Base-by-base conservation (phyloP, 371 early-diverging fungal genomes). In the Syncephalastrum sp. region DNA sequence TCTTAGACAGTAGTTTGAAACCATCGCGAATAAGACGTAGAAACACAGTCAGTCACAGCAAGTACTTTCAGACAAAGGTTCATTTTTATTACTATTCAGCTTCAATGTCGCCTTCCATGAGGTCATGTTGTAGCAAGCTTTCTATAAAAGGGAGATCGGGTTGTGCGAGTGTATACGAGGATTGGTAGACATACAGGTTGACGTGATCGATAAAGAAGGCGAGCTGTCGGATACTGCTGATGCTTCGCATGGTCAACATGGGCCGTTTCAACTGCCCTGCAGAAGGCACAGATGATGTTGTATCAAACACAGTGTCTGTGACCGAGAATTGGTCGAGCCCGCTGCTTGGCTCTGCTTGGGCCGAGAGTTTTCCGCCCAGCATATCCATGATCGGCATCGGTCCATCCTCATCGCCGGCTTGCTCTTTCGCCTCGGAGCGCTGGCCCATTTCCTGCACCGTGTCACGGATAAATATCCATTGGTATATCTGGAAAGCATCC, bases 381-480 rank as follows among this genome's bases (percentile, higher is more conserved):
- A 67, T 63, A 44, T 89, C 86, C 69, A 84, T 73, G n/a, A 86
- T 72, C 0, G 87, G 80, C 54, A 67, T 74, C 3, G 83, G 79
- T 27, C 75, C 78, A 45, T 72, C 71, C 5, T 69, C 61, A 47
- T 68, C 61, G 38, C 10, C 38, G 8, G 2, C 10, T 10, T 33
- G 38, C 12, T 12, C 38, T 33, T 10, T 33, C 38, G 38, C 10
- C 12, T 33, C 38, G 2, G 75, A 57, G 8, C 64, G 66, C 44
- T 72, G 65, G 53, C 80, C 74, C 16, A 82, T 13, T 29, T 82
- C 80, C 41, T 89, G 91, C 4, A 90, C 77, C 1, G 91, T 89
- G 53, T 96, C 95, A 2, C 86, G 84, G 53, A 94, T 86, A 62
- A 96, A 96, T 4, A 94, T 90, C 94, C 95, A 94, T 79, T 94